Percentiles rank a stretch among this genome's conserved stretches.
phyloP scores from a whole-genome alignment of 2,329 filamentous ascomycete genomes.

The Monosporascus sp. region DNA sequence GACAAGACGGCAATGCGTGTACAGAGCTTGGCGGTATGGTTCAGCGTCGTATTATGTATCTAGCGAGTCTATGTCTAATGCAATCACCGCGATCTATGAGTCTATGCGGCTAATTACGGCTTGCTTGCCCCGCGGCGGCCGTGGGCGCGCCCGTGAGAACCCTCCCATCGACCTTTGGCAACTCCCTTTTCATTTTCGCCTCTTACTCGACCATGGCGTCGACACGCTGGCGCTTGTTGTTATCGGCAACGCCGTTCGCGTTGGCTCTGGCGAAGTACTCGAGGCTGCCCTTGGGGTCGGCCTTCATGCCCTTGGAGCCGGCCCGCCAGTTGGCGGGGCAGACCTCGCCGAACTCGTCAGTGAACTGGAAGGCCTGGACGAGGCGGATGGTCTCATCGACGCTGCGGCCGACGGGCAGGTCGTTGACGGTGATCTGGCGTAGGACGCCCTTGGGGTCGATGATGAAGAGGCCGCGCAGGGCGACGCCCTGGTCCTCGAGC shows the following conservation, averaged over 20 bases:
- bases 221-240: constrained; percentile 21
- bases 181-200: too few species aligned
- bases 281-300: constrained; percentile 45
- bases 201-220: constrained; percentile 14
- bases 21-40: too few species aligned
- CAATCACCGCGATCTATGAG: too few species aligned
- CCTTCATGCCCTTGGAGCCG: constrained; percentile 45
- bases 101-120: too few species aligned
- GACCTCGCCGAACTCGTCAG: constrained; percentile 76
- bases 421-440: constrained; percentile 61
- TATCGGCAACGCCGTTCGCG: constrained; percentile 24
- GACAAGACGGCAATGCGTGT: too few species aligned
- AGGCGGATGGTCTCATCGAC: constrained; percentile 62
- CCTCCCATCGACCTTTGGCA: too few species aligned
- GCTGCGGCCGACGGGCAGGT: constrained; percentile 58
- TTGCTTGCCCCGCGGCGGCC: too few species aligned
- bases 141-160: too few species aligned
- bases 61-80: too few species aligned
- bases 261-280: constrained; percentile 38
- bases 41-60: too few species aligned
- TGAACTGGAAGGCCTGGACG: constrained; percentile 73
- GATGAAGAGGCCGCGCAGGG: constrained; percentile 60
- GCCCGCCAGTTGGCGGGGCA: constrained; percentile 50
- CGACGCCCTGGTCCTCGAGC: constrained; percentile 58
- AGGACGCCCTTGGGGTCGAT: constrained; percentile 59